Percentiles rank a stretch among this genome's conserved stretches.
Conservation (phyloP, 768 basidiomycete genomes). For the Mrakia frigida region DNA sequence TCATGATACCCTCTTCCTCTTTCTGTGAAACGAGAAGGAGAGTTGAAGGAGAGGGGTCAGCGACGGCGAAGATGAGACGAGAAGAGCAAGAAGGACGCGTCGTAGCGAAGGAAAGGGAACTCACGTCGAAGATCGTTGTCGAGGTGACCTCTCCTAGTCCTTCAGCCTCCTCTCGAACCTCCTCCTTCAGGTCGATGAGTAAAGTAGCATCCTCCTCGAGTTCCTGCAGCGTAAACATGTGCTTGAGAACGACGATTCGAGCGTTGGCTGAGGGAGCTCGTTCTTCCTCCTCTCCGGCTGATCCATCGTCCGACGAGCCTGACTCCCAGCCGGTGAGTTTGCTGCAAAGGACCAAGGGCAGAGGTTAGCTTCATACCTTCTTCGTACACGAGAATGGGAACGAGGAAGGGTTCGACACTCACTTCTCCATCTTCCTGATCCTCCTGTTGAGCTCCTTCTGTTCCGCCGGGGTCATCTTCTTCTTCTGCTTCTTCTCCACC, state of each 20-base stretch:
- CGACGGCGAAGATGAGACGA: not conserved
- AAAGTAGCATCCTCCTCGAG: slow-evolving; percentile 78
- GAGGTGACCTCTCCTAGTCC: slow-evolving; percentile 90
- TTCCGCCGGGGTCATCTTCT: slow-evolving; percentile 45
- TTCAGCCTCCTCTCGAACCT: slow-evolving; percentile 89
- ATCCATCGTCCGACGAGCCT: slow-evolving; percentile 50
- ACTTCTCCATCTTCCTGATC: slow-evolving; percentile 52
- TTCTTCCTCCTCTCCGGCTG: slow-evolving; percentile 34
- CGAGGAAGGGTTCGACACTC: slow-evolving; percentile 35
- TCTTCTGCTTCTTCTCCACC: slow-evolving; percentile 45
- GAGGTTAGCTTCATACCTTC: not conserved
- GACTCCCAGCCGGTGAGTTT: slow-evolving; percentile 93
- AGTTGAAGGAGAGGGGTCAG: too few relatives aligned
- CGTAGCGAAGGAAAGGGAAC: slow-evolving; percentile 41
- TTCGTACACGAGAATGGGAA: slow-evolving; percentile 19
- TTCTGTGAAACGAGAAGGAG: slow-evolving; percentile 51
- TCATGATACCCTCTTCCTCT: slow-evolving; percentile 90
- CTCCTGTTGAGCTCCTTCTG: slow-evolving; percentile 43
- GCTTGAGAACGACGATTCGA: slow-evolving; percentile 79
- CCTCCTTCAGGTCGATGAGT: slow-evolving; percentile 88
- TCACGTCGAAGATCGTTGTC: slow-evolving; percentile 87
- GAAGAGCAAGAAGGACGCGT: not conserved
- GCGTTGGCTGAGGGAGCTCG: slow-evolving; percentile 30
- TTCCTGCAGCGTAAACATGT: slow-evolving; percentile 87
- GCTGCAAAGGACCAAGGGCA: slow-evolving; percentile 47